Conservation (phyloP, 495 filamentous ascomycete species). For the Podospora conica region DNA sequence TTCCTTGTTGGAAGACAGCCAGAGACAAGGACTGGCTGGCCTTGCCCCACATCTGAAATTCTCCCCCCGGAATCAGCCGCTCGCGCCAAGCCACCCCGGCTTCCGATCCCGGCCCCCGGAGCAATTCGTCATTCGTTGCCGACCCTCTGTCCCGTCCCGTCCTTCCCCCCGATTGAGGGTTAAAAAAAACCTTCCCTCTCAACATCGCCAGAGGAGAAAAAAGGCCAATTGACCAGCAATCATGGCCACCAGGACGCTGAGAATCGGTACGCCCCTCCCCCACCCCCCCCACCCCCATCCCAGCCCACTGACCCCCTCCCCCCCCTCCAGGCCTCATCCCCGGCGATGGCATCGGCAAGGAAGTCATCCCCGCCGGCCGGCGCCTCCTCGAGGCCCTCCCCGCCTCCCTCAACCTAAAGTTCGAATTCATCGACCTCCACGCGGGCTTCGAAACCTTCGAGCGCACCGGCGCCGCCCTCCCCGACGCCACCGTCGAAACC, state of each 20-base stretch:
- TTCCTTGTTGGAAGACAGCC: too few relatives aligned
- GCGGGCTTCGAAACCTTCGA: slow-evolving; percentile 93
- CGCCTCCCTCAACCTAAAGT: slow-evolving; percentile 73
- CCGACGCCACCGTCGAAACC: slow-evolving; percentile 79
- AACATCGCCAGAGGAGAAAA: not conserved
- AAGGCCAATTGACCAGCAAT: slow-evolving; percentile 26
- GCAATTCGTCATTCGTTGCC: slow-evolving; percentile 1
- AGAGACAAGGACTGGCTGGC: not conserved
- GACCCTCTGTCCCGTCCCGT: not conserved
- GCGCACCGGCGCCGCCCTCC: slow-evolving; percentile 76
- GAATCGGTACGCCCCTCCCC: slow-evolving; percentile 48
- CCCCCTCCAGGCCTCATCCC: slow-evolving; percentile 72
- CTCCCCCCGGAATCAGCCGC: slow-evolving; percentile 11
- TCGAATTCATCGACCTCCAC: slow-evolving; percentile 86
- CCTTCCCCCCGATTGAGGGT: not conserved
- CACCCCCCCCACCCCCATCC: not conserved
- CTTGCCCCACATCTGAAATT: slow-evolving; percentile 1
- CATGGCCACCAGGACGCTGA: slow-evolving; percentile 52
- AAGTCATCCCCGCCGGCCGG: slow-evolving; percentile 95
- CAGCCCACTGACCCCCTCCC: slow-evolving; percentile 5
- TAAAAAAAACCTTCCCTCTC: not conserved
- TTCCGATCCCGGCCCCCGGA: slow-evolving; percentile 9
- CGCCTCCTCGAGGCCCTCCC: slow-evolving; percentile 86
- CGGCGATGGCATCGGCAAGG: slow-evolving; percentile 96
- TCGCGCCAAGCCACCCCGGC: not conserved